phyloP scores from a whole-genome alignment of 1,284 basidiomycete species.

The Malassezia yamatoensis region DNA sequence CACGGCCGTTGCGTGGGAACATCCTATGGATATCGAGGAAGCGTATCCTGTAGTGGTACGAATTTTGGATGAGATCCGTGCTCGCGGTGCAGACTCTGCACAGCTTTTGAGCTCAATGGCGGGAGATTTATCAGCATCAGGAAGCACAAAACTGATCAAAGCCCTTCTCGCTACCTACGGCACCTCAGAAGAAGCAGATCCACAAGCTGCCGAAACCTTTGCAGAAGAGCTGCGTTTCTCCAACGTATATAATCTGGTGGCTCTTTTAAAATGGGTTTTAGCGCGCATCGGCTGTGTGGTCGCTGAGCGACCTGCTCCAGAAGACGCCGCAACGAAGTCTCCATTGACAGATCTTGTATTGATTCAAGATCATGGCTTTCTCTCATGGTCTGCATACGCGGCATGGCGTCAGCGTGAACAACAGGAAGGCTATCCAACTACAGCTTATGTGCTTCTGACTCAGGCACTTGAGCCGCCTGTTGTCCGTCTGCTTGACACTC shows the following conservation, averaged over 20 bases:
- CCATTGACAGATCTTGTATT: slow-evolving; percentile 30
- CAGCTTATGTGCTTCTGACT: slow-evolving; percentile 25
- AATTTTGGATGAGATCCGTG: slow-evolving; percentile 31
- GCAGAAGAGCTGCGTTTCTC: slow-evolving; percentile 36
- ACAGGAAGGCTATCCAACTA: slow-evolving; percentile 19
- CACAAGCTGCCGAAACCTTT: slow-evolving; percentile 16
- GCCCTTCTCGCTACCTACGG: slow-evolving; percentile 9
- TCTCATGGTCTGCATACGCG: slow-evolving; percentile 37
- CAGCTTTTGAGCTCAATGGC: slow-evolving; percentile 46
- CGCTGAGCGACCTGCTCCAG: slow-evolving; percentile 24
- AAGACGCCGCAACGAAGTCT: slow-evolving; percentile 14
- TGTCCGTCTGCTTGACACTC: slow-evolving; percentile 26
- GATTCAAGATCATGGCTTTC: slow-evolving; percentile 42
- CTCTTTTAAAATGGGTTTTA: slow-evolving; percentile 46
- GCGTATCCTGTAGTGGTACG: slow-evolving; percentile 26
- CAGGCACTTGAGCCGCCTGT: slow-evolving; percentile 20
- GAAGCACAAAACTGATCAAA: slow-evolving; percentile 28
- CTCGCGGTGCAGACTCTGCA: slow-evolving; percentile 33
- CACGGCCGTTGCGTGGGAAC: slow-evolving; percentile 29
- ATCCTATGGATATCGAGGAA: slow-evolving; percentile 23
- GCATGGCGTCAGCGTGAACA: slow-evolving; percentile 38
- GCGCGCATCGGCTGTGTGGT: slow-evolving; percentile 38
- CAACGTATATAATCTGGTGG: slow-evolving; percentile 40
- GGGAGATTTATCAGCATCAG: slow-evolving; percentile 32
- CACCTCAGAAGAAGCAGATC: slow-evolving; percentile 1